These are phyloP conservation scores for Prasinococcaceae sp. DNA, from an alignment of 139 green algal species.

Conservation along the genomic window DNA sequence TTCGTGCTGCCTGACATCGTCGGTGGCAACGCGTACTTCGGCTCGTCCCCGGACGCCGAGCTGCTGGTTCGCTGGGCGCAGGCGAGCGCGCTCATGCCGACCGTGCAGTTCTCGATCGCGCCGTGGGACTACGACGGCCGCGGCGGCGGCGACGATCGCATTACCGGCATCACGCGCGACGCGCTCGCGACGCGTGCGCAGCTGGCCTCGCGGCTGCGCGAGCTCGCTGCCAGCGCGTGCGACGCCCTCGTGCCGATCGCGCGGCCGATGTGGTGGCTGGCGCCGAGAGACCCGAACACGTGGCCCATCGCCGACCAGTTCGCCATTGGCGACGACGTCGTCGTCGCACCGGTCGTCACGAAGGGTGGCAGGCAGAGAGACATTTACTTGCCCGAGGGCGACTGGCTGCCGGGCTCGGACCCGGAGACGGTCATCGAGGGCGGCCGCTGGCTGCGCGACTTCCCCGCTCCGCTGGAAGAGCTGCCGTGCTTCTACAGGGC, in stretches of 20 bases:
- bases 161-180: too few species aligned
- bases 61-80: conserved; percentile 50
- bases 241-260: conserved; percentile 36
- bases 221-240: conserved; percentile 24
- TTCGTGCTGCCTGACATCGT: conserved; percentile 54
- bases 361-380: conserved; percentile 28
- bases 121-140: conserved; percentile 50
- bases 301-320: conserved; percentile 47
- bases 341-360: conserved; percentile 45
- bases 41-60: conserved; percentile 28
- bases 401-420: conserved; percentile 23
- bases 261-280: conserved; percentile 49
- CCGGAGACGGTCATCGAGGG: conserved; percentile 24
- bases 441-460: conserved; percentile 28
- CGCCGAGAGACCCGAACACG: conserved; percentile 35
- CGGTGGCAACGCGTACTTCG: conserved; percentile 51
- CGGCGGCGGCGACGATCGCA: too few species aligned
- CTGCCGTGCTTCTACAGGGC: conserved; percentile 32
- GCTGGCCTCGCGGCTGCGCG: too few species aligned
- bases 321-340: conserved; percentile 39
- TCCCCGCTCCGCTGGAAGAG: conserved; percentile 34
- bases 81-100: conserved; percentile 45
- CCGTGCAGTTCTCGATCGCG: conserved; percentile 49
- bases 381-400: conserved; percentile 38
- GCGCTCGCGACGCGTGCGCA: too few species aligned